phyloP scores from a whole-genome alignment of 805 yeast genomes.

The Hanseniaspora valbyensis region DNA sequence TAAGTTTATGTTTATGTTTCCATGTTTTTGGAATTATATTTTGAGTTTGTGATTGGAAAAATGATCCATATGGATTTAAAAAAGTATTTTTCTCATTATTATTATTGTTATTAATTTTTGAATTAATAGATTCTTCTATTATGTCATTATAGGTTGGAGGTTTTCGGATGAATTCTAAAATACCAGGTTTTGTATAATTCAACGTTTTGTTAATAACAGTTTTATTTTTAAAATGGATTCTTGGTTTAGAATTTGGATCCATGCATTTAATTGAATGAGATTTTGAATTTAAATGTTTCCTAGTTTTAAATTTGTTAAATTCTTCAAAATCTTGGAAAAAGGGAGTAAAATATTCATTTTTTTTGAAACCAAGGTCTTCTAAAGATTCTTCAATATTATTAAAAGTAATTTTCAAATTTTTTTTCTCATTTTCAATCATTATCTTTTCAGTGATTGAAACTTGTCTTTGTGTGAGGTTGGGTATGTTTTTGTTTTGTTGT shows the following conservation, averaged over 20 bases:
- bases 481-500: too few relatives aligned
- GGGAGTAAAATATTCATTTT: slow-evolving; percentile 51
- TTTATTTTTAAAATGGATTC: slow-evolving; percentile 21
- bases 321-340: slow-evolving; percentile 46
- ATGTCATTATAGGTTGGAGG: slow-evolving; percentile 43
- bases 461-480: background rate
- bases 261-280: background rate
- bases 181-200: slow-evolving; percentile 2
- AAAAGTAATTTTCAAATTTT: slow-evolving; percentile 16
- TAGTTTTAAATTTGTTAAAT: slow-evolving; percentile 34
- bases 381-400: slow-evolving; percentile 37
- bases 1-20: slow-evolving; percentile 5
- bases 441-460: slow-evolving; percentile 16
- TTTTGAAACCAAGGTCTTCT: slow-evolving; percentile 38
- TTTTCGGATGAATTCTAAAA: slow-evolving; percentile 37
- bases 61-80: background rate
- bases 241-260: background rate
- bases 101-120: background rate
- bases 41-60: slow-evolving; percentile 9
- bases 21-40: slow-evolving; percentile 6
- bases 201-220: slow-evolving; percentile 13
- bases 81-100: background rate
- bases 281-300: slow-evolving; percentile 5
- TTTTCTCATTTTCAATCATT: background rate
- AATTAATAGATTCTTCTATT: too few relatives aligned